A percentile compares a stretch with the other conserved stretches of the same genome.
Evolutionary conservation across 2,329 filamentous ascomycete genomes (phyloP).

Genomic region (Claviceps digitariae): DNA sequence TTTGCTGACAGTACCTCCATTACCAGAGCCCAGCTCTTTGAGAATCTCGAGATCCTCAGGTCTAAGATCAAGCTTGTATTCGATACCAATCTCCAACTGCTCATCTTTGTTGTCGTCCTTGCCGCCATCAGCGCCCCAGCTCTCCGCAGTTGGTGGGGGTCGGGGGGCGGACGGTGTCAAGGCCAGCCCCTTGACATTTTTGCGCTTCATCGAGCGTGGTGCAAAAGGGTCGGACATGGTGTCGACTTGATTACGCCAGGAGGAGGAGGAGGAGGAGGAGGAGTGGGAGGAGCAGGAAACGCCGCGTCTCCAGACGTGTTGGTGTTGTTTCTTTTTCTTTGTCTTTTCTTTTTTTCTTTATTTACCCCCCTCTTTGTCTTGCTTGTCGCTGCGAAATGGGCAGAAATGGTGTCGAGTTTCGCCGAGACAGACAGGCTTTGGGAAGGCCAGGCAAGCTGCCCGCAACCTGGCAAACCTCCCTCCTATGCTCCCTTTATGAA

Average conservation of each 20-base stretch:
- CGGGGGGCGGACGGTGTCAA: constrained; percentile 68
- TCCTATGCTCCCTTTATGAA: background rate
- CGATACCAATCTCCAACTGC: constrained; percentile 85
- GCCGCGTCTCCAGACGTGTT: background rate
- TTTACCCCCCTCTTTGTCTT: too few relatives aligned
- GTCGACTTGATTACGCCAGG: constrained; percentile 1
- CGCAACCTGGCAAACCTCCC: background rate
- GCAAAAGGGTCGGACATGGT: constrained; percentile 50
- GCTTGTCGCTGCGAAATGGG: background rate
- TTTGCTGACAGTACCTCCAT: constrained; percentile 97
- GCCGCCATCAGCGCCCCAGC: constrained; percentile 43
- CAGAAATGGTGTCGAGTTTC: background rate
- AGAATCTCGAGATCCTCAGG: constrained; percentile 86
- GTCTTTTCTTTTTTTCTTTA: background rate
- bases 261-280: background rate
- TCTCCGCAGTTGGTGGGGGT: constrained; percentile 57
- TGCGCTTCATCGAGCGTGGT: constrained; percentile 85
- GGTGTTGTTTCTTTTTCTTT: background rate
- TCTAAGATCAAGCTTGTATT: constrained; percentile 85
- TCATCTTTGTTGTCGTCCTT: constrained; percentile 45
- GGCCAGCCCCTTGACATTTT: constrained; percentile 94
- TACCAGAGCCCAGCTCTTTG: constrained; percentile 89
- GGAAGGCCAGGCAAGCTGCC: background rate
- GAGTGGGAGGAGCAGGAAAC: background rate
- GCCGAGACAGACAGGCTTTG: background rate